Conservation (phyloP, 2,329 filamentous ascomycete species). For the Neophaeococcomyces mojaviensis region DNA sequence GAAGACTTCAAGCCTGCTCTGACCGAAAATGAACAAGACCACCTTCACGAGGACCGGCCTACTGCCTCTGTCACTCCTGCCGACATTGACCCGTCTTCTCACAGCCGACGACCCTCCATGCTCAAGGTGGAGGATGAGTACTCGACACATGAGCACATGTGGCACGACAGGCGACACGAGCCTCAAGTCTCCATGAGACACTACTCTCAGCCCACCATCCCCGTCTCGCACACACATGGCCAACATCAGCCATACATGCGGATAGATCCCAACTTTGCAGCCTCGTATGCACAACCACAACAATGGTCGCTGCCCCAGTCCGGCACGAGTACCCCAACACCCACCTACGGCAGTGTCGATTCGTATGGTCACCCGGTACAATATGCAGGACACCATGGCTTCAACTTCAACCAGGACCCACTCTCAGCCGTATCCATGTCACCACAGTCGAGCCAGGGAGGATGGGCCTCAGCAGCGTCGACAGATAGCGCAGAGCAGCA, state of each 20-base stretch:
- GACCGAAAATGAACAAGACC: constrained; percentile 46
- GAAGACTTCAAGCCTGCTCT: constrained; percentile 36
- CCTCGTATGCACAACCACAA: constrained; percentile 39
- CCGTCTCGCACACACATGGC: constrained; percentile 43
- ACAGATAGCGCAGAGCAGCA: constrained; percentile 39
- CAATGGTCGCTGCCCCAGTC: constrained; percentile 60
- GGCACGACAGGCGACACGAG: constrained; percentile 41
- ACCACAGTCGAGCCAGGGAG: constrained; percentile 54
- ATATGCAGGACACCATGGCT: constrained; percentile 33
- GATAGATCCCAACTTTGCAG: constrained; percentile 42
- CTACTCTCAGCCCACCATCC: constrained; percentile 36
- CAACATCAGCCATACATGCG: constrained; percentile 58
- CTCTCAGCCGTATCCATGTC: constrained; percentile 51
- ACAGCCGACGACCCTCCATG: constrained; percentile 39
- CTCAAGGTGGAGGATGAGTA: constrained; percentile 44
- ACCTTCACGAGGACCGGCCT: constrained; percentile 42
- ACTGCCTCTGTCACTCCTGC: constrained; percentile 43
- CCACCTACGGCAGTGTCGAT: constrained; percentile 58
- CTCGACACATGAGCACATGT: constrained; percentile 45
- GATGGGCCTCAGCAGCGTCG: constrained; percentile 39
- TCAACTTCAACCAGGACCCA: constrained; percentile 42
- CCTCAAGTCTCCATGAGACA: constrained; percentile 36
- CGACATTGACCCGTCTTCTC: constrained; percentile 34
- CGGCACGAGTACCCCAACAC: constrained; percentile 66
- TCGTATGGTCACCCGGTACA: constrained; percentile 43